Evolutionary conservation across 164 flowering plant genomes (phyloP), one percentile per base, ranked within the genome.

Genomic region (Sedum album): DNA sequence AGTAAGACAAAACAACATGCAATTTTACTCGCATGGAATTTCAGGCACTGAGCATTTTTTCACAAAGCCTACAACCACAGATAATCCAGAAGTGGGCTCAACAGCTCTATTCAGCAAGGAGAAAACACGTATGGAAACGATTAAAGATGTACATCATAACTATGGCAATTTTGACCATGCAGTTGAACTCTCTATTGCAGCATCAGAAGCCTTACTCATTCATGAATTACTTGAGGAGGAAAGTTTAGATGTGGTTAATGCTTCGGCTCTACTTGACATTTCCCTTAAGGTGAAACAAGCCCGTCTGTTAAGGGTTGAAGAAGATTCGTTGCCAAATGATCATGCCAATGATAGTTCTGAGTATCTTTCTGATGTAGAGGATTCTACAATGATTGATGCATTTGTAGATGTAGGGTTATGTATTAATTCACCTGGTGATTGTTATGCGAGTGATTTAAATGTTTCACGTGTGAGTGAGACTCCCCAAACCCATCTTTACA

Each of bases 181-280:
- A 23, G 79, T 90, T 70, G 95, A 93, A 73, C 82, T 88, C 61
- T 80, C 88, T 68, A 72, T 88, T 77, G 86, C 89, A 66, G 98
- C 96, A 75, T 90, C 96, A 57, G 98, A 93, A 76, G 95, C 98
- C 62, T 69, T 90, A 67, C 83, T 75, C 64, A 86, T 93, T 72
- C 85, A 89, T 79, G 93, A 88, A 65, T 28, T 82, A 51, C 69
- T 82, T 23, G 76, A 75, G 65, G 70, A 66, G 3, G 65, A 77
- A 66, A 49, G 46, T 71, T 73, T 74, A 53, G 78, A 79, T 66
- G 33, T 57, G 67, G 67, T 79, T 49, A 38, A 82, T 14, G 72
- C 84, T 70, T 69, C 79, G 44, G 69, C 83, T 72, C 72, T 86
- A 46, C 77, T 93, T 70, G 93, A 93, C 73, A 80, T 79, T 80